phyloP scores from a whole-genome alignment of 805 yeast species.

The Kazachstania taianensis region DNA sequence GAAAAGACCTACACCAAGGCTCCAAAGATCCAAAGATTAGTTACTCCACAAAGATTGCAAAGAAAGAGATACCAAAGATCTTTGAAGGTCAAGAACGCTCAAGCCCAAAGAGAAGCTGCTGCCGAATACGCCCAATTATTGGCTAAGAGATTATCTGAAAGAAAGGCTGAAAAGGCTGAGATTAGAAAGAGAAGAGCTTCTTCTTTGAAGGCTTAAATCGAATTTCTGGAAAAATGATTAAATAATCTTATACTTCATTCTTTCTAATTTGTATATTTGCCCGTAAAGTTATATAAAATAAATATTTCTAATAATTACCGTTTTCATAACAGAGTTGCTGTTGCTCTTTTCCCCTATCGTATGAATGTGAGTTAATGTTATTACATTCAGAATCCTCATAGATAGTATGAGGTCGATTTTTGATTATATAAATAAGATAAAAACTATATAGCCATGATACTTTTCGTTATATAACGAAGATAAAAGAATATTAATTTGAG shows the following conservation, averaged over 20 bases:
- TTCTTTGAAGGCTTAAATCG: slow-evolving; percentile 76
- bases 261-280: slow-evolving; percentile 15
- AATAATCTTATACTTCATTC: slow-evolving; percentile 9
- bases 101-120: slow-evolving; percentile 99
- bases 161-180: slow-evolving; percentile 97
- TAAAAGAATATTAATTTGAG: no score
- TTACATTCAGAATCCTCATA: no score
- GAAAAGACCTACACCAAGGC: slow-evolving; percentile 99
- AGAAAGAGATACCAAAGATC: slow-evolving; percentile 97
- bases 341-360: no score
- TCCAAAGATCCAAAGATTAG: slow-evolving; percentile 99
- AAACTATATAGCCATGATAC: background rate
- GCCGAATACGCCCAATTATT: slow-evolving; percentile 98
- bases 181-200: slow-evolving; percentile 99
- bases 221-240: background rate
- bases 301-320: slow-evolving; percentile 6
- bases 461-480: background rate
- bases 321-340: no score
- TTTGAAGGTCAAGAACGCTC: slow-evolving; percentile 91
- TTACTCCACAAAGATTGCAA: slow-evolving; percentile 98
- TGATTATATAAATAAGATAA: no score
- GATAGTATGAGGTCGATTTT: no score
- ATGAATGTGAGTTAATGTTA: no score
- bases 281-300: slow-evolving; percentile 9
- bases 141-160: slow-evolving; percentile 96